Evolutionary conservation across 2,329 filamentous ascomycete genomes (phyloP).

Genomic region (Exophiala calicioides): DNA sequence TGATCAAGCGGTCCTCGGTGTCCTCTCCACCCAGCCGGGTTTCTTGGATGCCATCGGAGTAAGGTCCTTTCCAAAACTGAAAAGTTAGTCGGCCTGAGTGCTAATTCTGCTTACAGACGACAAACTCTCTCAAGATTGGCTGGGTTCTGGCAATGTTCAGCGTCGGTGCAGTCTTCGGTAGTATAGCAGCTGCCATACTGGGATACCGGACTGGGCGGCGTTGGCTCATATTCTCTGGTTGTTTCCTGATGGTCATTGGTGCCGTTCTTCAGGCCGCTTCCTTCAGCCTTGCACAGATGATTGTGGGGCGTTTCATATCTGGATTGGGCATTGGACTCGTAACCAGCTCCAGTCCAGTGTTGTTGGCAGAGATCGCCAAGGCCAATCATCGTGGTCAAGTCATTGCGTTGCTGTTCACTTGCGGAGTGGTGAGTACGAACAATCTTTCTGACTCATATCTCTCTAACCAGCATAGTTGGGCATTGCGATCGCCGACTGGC

Average conservation of each 20-base stretch:
- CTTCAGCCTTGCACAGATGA: slow-evolving; percentile 46
- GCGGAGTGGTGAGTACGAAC: slow-evolving; percentile 4
- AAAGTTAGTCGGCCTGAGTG: too few species aligned
- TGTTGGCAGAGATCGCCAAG: slow-evolving; percentile 1
- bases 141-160: slow-evolving; percentile 2
- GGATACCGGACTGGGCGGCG: slow-evolving; percentile 2
- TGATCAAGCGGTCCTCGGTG: slow-evolving; percentile 4
- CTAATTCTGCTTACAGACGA: background rate
- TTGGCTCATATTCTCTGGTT: slow-evolving; percentile 43
- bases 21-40: too few species aligned
- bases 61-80: background rate
- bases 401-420: background rate
- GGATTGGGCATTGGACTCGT: slow-evolving; percentile 53
- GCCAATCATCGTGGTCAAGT: slow-evolving; percentile 1
- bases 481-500: slow-evolving; percentile 4
- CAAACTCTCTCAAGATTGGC: slow-evolving; percentile 4
- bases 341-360: slow-evolving; percentile 48
- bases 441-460: background rate
- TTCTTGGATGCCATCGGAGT: slow-evolving; percentile 2
- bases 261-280: slow-evolving; percentile 40
- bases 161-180: slow-evolving; percentile 4
- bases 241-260: slow-evolving; percentile 44
- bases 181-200: background rate
- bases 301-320: slow-evolving; percentile 49
- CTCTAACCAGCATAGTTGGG: too few species aligned